Base-by-base conservation (phyloP, 257 asterid genomes). In the Gentiana macrophylla region DNA sequence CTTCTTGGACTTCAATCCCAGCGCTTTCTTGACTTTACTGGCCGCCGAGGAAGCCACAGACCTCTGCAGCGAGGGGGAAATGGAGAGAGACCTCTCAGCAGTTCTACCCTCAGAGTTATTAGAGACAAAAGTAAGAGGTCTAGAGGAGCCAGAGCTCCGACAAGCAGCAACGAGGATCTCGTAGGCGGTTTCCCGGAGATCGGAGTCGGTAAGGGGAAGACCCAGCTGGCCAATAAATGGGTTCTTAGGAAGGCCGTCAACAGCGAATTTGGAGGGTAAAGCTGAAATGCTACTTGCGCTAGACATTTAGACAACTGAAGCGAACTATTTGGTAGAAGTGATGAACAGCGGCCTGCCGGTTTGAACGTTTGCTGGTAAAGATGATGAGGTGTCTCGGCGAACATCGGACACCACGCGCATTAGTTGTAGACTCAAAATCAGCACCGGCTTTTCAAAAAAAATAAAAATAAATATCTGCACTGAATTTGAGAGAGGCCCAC, bases 101-200 rank as follows among this genome's bases (percentile, higher is more conserved):
- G 49, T 55, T 59, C 58, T 65, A 36, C 53, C 62, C 2, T 41
- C 9, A 10, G 46, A 41, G 8, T 77, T 77, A 68, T 57, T 79
- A 63, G 96, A 84, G 35, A 80, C 81, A 62, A 79, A 90, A 6
- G 87, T 90, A 69, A 90, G 82, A 37, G 82, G 89, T 74, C 72
- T 67, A 34, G 84, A 78, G 37, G 84, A 65, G 37, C 77, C 84
- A 48, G 94, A 71, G 69, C 83, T 82, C 83, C 98, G 81, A 75
- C 82, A 80, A 15, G 87, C 87, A 53, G 84, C 95, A 67, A 86
- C 56, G 3, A 86, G 80, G 70, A 90, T 79, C 77, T 90, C 98
- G 63, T 90, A 90, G 9, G 96, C 96, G 37, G 86, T 84, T 60
- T 82, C 94, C 63, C 83, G 84, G 79, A 90, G 89, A 81, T 90